Evolutionary conservation across 441 rosid genomes (phyloP).

Genomic region (Bocquillonia castaneifolia): DNA sequence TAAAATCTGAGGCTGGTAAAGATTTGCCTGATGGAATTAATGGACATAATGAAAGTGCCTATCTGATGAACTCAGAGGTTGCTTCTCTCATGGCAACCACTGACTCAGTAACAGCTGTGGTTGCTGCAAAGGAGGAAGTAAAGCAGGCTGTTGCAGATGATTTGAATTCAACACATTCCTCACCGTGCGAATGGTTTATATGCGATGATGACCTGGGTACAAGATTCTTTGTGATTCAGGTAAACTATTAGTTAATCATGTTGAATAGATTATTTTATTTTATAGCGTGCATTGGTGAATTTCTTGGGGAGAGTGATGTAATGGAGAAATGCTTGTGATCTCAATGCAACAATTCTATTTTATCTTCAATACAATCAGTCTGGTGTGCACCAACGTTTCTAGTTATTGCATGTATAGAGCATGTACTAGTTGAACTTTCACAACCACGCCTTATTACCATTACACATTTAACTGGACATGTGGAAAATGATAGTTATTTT

Average conservation of each 20-base stretch:
- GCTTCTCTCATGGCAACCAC: constrained; percentile 78
- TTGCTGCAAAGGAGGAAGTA: constrained; percentile 86
- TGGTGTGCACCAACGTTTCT: neutral
- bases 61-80: constrained; percentile 39
- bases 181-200: constrained; percentile 91
- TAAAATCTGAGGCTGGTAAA: constrained; percentile 27
- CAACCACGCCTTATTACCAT: neutral
- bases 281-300: neutral
- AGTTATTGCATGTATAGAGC: neutral
- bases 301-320: neutral
- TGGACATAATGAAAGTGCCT: constrained; percentile 23
- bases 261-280: constrained; percentile 4
- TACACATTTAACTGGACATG: neutral
- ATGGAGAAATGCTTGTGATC: constrained; percentile 5
- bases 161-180: constrained; percentile 60
- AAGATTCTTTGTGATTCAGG: constrained; percentile 91
- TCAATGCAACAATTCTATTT: neutral
- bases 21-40: constrained; percentile 23
- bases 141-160: constrained; percentile 98
- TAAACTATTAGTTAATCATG: constrained; percentile 20
- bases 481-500: neutral
- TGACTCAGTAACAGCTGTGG: constrained; percentile 92
- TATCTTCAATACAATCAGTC: neutral
- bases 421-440: neutral
- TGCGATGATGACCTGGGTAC: constrained; percentile 81